phyloP scores from a whole-genome alignment of 2,329 filamentous ascomycete genomes.

The Coniella lustricola region DNA sequence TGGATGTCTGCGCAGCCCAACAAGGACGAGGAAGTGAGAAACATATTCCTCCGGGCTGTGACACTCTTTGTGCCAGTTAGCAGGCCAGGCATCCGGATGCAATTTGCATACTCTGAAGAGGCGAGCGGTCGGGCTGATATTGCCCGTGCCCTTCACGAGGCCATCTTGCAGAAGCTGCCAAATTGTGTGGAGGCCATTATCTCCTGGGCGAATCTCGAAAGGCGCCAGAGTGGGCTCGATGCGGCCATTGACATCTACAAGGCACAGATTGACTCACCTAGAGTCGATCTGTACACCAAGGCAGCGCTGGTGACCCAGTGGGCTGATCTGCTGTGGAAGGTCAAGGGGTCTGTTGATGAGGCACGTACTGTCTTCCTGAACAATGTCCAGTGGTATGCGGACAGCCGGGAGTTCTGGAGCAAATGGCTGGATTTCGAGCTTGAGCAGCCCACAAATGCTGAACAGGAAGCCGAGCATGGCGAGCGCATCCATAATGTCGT shows the following conservation, averaged over 20 bases:
- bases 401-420: constrained; percentile 84
- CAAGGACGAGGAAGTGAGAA: constrained; percentile 84
- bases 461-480: constrained; percentile 58
- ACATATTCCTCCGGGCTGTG: constrained; percentile 83
- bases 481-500: constrained; percentile 76
- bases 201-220: constrained; percentile 78
- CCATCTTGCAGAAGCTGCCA: constrained; percentile 69
- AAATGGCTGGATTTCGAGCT: constrained; percentile 86
- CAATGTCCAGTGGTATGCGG: constrained; percentile 76
- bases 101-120: constrained; percentile 95
- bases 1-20: constrained; percentile 81
- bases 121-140: constrained; percentile 68
- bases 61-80: constrained; percentile 83
- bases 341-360: constrained; percentile 71
- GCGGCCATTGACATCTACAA: constrained; percentile 80
- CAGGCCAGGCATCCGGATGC: constrained; percentile 72
- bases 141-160: constrained; percentile 76
- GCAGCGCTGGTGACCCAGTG: constrained; percentile 83
- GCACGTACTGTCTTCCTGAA: constrained; percentile 77
- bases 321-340: constrained; percentile 81
- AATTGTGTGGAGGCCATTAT: constrained; percentile 82
- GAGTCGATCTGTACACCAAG: constrained; percentile 71
- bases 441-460: constrained; percentile 64
- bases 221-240: constrained; percentile 75
- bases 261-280: constrained; percentile 65